Conservation (phyloP, 495 filamentous ascomycete species). For the Penicillium goetzii region DNA sequence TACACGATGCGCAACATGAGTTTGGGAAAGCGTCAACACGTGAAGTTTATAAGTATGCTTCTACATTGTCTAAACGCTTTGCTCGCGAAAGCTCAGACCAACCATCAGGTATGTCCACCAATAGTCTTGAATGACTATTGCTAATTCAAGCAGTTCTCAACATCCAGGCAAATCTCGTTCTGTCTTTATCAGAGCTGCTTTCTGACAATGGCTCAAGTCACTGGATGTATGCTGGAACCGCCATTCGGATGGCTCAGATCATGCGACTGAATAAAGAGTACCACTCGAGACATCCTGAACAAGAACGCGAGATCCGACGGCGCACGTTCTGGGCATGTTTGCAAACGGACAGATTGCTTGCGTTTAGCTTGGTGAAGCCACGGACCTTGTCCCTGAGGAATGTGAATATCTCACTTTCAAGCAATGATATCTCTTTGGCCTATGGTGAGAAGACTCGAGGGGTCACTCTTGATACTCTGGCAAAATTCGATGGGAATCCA, state of each 20-base stretch:
- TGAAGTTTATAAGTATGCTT: not conserved
- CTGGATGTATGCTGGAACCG: slow-evolving; percentile 8
- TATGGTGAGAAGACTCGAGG: not conserved
- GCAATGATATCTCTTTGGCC: not conserved
- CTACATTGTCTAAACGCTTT: not conserved
- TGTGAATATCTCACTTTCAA: not conserved
- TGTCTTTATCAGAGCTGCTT: not conserved
- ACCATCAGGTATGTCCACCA: not conserved
- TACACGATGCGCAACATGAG: not conserved
- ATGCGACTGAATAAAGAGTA: slow-evolving; percentile 17
- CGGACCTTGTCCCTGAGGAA: not conserved
- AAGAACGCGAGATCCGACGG: slow-evolving; percentile 14
- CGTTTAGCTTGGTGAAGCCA: not conserved
- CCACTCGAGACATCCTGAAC: slow-evolving; percentile 7
- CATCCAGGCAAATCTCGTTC: not conserved
- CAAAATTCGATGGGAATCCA: not conserved
- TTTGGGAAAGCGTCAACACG: not conserved
- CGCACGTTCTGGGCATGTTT: slow-evolving; percentile 15
- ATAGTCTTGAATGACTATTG: not conserved
- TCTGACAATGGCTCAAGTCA: not conserved
- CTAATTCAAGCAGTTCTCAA: not conserved
- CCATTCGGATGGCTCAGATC: slow-evolving; percentile 20
- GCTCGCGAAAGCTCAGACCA: not conserved
- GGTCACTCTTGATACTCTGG: not conserved
- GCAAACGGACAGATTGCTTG: not conserved